phyloP scores from a whole-genome alignment of 805 yeast genomes.

The Candida berthetii region DNA sequence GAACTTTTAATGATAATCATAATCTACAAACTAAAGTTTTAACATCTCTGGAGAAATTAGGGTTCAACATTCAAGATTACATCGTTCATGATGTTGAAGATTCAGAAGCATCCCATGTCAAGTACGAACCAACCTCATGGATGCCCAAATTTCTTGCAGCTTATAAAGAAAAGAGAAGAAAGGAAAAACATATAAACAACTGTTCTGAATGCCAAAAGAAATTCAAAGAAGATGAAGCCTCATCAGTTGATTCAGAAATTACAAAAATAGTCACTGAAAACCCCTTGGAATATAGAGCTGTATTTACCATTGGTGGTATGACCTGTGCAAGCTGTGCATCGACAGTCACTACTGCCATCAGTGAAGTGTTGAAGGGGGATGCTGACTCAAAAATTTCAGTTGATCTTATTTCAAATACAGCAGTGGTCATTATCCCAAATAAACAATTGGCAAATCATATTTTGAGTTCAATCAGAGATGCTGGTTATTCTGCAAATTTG shows the following conservation, averaged over 20 bases:
- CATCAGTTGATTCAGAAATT: constrained; percentile 13
- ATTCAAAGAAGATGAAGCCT: constrained; percentile 5
- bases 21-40: constrained; percentile 4
- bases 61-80: constrained; percentile 17
- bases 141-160: constrained; percentile 10
- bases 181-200: constrained; percentile 22
- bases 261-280: constrained; percentile 15
- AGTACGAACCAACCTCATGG: constrained; percentile 1
- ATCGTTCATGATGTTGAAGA: constrained; percentile 19
- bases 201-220: constrained; percentile 2
- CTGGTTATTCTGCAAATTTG: constrained; percentile 43
- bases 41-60: constrained; percentile 6
- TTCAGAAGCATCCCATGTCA: constrained; percentile 1
- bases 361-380: constrained; percentile 13
- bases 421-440: constrained; percentile 45
- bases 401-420: constrained; percentile 45
- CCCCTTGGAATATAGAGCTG: constrained; percentile 36
- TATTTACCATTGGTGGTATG: constrained; percentile 59
- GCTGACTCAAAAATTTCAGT: constrained; percentile 32
- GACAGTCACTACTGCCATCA: constrained; percentile 38
- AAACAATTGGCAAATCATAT: constrained; percentile 44
- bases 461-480: constrained; percentile 38
- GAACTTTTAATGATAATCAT: not conserved
- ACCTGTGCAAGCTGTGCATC: constrained; percentile 59
- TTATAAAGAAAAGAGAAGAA: constrained; percentile 11